Evolutionary conservation across 345 rosid species (phyloP), one percentile per base, ranked within the genome.

Genomic region (Eucalyptus camaldulensis): DNA sequence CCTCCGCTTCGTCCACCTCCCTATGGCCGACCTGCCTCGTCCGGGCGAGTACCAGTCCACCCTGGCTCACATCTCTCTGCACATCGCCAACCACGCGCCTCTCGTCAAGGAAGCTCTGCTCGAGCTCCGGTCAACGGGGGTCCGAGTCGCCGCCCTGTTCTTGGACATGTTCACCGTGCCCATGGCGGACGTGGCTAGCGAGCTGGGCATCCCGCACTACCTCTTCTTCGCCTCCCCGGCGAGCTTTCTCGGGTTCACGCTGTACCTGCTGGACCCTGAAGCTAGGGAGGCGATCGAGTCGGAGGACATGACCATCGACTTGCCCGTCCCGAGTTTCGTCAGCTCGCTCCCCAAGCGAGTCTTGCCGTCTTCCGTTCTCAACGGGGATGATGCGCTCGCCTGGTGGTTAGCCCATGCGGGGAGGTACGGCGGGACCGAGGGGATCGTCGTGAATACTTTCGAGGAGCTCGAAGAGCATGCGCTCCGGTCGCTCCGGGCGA

Each of bases 81-180:
- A 80, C 53, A 49, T 93, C 1, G 89, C 91, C 17, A 90, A 89
- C 25, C 92, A 91, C 47, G 90, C 87, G 88, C 87, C 81, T 54
- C 90, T 87, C 72, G 89, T 91, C 19, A 87, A 90, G 81, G 49
- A 91, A 6, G 93, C 91, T 40, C 72, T 92, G 87, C 37, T 53
- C 44, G 49, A 87, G 33, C 88, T 90, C 90, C 31, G 62, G 65
- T 89, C 91, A 3, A 85, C 87, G 80, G 87, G 91, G 19, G 80
- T 22, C 56, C 88, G 49, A 8, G 90, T 92, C 29, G 88, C 89
- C 27, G 94, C 87, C 5, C 87, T 92, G 43, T 89, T 91, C 86
- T 86, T 93, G 40, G 94, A 93, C 90, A 90, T 93, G 92, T 93
- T 93, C 22, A 53, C 89, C 60, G 80, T 92, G 4, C 29, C 90